Percentiles rank a stretch among this genome's conserved stretches.
Evolutionary conservation across 345 rosid genomes (phyloP).

Genomic region (Hibiscus mutabilis): DNA sequence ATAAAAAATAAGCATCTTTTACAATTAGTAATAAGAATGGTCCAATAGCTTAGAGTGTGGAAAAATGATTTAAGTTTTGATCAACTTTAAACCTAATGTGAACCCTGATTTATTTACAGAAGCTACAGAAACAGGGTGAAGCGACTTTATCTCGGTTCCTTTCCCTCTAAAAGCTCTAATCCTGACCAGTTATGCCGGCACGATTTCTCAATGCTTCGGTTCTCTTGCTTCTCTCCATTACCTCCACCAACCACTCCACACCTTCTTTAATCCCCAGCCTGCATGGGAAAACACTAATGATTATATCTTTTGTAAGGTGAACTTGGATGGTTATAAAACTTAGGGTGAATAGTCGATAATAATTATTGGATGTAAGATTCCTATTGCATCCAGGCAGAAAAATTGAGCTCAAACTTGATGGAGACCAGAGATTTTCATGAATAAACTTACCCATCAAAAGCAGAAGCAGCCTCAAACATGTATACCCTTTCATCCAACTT

Average conservation of each 20-base stretch:
- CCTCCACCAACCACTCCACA: slow-evolving; percentile 81
- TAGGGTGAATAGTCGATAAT: too few species aligned
- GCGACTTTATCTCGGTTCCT: background rate
- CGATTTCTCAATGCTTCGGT: slow-evolving; percentile 76
- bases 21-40: background rate
- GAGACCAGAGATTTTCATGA: background rate
- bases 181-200: slow-evolving; percentile 37
- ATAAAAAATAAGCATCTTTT: background rate
- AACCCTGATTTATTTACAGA: slow-evolving; percentile 42
- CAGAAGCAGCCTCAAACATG: slow-evolving; percentile 93
- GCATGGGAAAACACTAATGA: slow-evolving; percentile 15
- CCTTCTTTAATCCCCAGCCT: slow-evolving; percentile 88
- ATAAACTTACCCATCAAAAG: slow-evolving; percentile 71
- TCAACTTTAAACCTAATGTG: background rate
- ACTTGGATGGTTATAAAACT: background rate
- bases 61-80: background rate
- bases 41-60: background rate
- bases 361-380: background rate
- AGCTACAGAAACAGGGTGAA: slow-evolving; percentile 25
- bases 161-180: slow-evolving; percentile 23
- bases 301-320: background rate
- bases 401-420: background rate
- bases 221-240: slow-evolving; percentile 97
- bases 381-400: background rate
- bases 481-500: slow-evolving; percentile 88